phyloP scores from a whole-genome alignment of 2,329 filamentous ascomycete genomes.

The Aureobasidium sp. region DNA sequence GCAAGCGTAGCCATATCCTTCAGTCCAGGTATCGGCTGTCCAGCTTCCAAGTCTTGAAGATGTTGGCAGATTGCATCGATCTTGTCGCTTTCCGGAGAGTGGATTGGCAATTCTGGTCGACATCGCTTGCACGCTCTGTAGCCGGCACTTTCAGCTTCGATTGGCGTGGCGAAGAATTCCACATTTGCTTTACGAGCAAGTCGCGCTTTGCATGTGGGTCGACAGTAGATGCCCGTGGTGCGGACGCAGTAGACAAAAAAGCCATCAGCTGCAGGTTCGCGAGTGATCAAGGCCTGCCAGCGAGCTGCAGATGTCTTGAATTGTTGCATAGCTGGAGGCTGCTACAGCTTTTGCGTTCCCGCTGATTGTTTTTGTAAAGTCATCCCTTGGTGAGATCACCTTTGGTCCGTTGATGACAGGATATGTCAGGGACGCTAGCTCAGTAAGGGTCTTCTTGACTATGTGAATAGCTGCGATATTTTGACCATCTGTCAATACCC shows the following conservation, averaged over 20 bases:
- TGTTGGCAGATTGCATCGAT: not conserved
- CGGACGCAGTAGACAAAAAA: constrained; percentile 42
- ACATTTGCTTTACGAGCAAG: constrained; percentile 52
- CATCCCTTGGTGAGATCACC: too few relatives aligned
- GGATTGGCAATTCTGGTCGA: constrained; percentile 31
- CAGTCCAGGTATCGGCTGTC: not conserved
- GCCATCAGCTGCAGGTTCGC: not conserved
- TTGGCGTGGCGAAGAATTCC: constrained; percentile 44
- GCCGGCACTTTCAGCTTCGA: constrained; percentile 43
- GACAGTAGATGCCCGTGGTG: constrained; percentile 54
- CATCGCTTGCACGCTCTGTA: constrained; percentile 55
- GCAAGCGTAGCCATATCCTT: not conserved
- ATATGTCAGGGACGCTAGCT: too few relatives aligned
- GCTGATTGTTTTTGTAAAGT: too few relatives aligned
- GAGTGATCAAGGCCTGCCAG: not conserved
- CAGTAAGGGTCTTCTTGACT: too few relatives aligned
- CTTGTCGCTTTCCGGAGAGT: not conserved
- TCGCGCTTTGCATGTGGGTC: constrained; percentile 54
- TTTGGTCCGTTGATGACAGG: too few relatives aligned
- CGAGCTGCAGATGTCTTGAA: not conserved
- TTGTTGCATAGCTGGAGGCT: not conserved
- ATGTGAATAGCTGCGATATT: too few relatives aligned
- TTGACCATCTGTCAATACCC: too few relatives aligned
- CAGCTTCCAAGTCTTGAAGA: not conserved
- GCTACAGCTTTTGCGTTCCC: too few relatives aligned